Base-by-base conservation (phyloP, 176 grass and related monocot genomes). In the Hordeum vulgare region DNA sequence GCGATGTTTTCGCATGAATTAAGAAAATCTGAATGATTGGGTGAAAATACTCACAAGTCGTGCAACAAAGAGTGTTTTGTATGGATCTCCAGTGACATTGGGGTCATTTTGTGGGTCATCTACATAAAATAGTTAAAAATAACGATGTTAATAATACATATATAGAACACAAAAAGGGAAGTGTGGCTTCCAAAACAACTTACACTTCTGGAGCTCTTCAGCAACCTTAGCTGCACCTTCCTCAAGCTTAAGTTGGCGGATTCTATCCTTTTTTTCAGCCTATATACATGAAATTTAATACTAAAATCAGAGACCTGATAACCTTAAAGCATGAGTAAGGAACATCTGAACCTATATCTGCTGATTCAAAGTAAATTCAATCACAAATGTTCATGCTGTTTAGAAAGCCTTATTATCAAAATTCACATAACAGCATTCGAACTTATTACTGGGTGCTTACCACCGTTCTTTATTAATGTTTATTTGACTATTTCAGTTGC, bases 1-100 rank as follows among this genome's bases (percentile, higher is more conserved):
- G 57, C 40, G 39, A 13, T 45, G 42, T 51, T 68, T 69, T 35
- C n/a, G 35, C 4, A 59, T 23, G n/a, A 61, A 85, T 10, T 2
- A 27, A 62, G 14, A 11, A 81, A 5, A 26, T 21, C 3, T 15
- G 5, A 76, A 68, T 59, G 20, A 33, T 6, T 4, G 17, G 11
- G 54, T 10, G 67, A 82, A 85, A 41, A 77, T 75, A 75, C 94
- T 87, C 85, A 93, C 91, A 77, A 96, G 86, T 47, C 88, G 85
- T 18, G 84, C 86, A 75, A 91, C 89, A 68, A 97, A 93, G 35
- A 93, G 89, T 75, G 91, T 93, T 85, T 97, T 97, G 61, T 93
- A 97, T 24, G 94, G 91, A 80, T 97, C 91, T 47, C 91, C 86
- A 18, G 94, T 97, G 70, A 73, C 69, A 62, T 90, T 91, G 69